phyloP scores from a whole-genome alignment of 345 rosid species.

The Rhodomyrtus tomentosa region DNA sequence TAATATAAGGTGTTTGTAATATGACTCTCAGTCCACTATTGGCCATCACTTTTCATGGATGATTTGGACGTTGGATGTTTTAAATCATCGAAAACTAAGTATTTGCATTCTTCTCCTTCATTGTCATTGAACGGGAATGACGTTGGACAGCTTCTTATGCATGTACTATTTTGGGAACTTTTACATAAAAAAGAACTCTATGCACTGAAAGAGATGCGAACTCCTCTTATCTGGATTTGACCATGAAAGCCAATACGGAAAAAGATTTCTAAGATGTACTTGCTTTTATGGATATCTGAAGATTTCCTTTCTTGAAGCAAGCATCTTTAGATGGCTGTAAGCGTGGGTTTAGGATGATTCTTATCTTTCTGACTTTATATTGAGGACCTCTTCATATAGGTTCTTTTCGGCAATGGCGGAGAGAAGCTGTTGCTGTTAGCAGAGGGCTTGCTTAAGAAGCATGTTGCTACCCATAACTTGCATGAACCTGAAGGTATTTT shows the following conservation, averaged over 20 bases:
- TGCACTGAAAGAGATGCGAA: neutral
- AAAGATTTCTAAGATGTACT: neutral
- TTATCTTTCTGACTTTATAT: neutral
- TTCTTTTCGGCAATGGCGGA: constrained; percentile 74
- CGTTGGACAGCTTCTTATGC: neutral
- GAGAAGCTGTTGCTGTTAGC: constrained; percentile 79
- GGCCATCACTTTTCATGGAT: neutral
- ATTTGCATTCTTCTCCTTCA: neutral
- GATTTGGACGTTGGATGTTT: neutral
- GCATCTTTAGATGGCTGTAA: neutral
- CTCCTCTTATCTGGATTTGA: neutral
- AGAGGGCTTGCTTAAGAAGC: constrained; percentile 92
- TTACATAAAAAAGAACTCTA: neutral
- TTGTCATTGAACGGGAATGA: neutral
- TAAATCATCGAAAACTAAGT: neutral
- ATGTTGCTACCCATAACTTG: constrained; percentile 75
- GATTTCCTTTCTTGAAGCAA: neutral
- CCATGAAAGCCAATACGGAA: neutral
- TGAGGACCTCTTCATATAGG: constrained; percentile 24
- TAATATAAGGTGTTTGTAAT: neutral
- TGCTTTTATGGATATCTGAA: neutral
- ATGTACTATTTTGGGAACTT: neutral
- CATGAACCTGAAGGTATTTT: constrained; percentile 91
- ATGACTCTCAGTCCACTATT: neutral
- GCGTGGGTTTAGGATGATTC: neutral